Evolutionary conservation across 371 early-diverging fungal genomes (phyloP), one percentile per base, ranked within the genome.

Genomic region (Mortierella sp.): DNA sequence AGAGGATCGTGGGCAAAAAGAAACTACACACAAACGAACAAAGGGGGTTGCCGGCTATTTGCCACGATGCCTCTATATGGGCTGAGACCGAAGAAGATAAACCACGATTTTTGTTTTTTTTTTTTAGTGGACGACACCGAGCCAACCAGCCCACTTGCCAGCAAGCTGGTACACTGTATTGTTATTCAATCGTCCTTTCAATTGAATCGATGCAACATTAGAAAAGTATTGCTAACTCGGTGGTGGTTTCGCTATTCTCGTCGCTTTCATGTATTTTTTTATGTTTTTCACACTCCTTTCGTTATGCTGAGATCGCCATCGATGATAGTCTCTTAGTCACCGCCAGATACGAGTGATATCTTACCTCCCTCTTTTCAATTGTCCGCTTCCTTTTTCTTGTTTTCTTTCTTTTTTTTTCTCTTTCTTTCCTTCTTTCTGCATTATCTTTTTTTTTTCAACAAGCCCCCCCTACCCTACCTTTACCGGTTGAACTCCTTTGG

Each of bases 201-300:
- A 58, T 58, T 58, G 34, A 58, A 8, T 53, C 53, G 29, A 34
- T 22, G 19, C 37, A 58, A 19, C 31, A 22, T 7, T 22, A 50
- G 10, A 4, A 50, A 55, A 19, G 61, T 58, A 58, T 58, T 58
- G 34, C 34, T 58, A 58, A 58, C 61, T 58, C 50, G 68, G 48
- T 47, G 68, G 44, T 40, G 48, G 39, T 58, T 2, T n/a, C n/a
- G n/a, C n/a, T n/a, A n/a, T n/a, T n/a, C n/a, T n/a, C n/a, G n/a
- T n/a, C n/a, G n/a, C n/a, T n/a, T n/a, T n/a, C n/a, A n/a, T n/a
- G n/a, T n/a, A 24, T 41, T 41, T 29, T 64, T 48, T 67, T 26
- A n/a, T 50, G 31, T 14, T 22, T 67, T 67, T 67, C 68, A 50
- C 48, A 67, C 68, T 67, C 68, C 68, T 48, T 67, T 50, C 34